Percentiles rank a stretch among this genome's conserved stretches.
Evolutionary conservation across 2,329 filamentous ascomycete genomes (phyloP).

Genomic region (Diplocarpon mali): DNA sequence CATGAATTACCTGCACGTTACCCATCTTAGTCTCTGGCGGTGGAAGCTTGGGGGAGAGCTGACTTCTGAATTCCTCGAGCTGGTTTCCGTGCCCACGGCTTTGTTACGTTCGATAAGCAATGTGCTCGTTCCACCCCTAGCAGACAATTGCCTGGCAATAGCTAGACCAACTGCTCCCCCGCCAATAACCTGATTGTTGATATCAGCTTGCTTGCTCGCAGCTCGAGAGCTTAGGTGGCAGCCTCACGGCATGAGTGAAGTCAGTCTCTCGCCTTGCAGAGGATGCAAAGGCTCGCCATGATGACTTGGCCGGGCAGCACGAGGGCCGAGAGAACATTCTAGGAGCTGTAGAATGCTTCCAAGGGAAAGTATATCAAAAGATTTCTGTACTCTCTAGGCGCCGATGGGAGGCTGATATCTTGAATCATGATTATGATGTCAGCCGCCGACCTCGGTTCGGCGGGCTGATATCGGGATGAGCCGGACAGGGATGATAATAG

Average conservation of each 20-base stretch:
- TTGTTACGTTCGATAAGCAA: slow-evolving; percentile 57
- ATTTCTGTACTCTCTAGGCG: neutral
- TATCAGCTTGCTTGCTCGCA: neutral
- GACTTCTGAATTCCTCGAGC: slow-evolving; percentile 57
- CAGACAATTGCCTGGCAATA: slow-evolving; percentile 51
- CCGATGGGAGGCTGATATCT: too few relatives aligned
- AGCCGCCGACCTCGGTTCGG: too few relatives aligned
- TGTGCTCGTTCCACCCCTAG: slow-evolving; percentile 47
- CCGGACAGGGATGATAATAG: too few relatives aligned
- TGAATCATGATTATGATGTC: too few relatives aligned
- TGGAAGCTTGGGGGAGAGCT: neutral
- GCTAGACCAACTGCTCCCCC: slow-evolving; percentile 60
- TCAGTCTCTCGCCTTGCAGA: slow-evolving; percentile 19
- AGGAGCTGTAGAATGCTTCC: neutral
- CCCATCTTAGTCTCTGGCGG: neutral
- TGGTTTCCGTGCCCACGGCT: slow-evolving; percentile 56
- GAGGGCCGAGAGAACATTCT: slow-evolving; percentile 1
- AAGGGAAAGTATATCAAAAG: neutral
- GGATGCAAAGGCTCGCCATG: slow-evolving; percentile 19
- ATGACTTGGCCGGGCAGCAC: neutral
- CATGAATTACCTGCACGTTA: slow-evolving; percentile 81
- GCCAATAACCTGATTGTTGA: slow-evolving; percentile 35
- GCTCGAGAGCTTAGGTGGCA: neutral
- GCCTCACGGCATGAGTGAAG: slow-evolving; percentile 27
- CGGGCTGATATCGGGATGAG: too few relatives aligned